Evolutionary conservation across 2,329 filamentous ascomycete species (phyloP).

Genomic region (Dactylonectria macrodidyma): DNA sequence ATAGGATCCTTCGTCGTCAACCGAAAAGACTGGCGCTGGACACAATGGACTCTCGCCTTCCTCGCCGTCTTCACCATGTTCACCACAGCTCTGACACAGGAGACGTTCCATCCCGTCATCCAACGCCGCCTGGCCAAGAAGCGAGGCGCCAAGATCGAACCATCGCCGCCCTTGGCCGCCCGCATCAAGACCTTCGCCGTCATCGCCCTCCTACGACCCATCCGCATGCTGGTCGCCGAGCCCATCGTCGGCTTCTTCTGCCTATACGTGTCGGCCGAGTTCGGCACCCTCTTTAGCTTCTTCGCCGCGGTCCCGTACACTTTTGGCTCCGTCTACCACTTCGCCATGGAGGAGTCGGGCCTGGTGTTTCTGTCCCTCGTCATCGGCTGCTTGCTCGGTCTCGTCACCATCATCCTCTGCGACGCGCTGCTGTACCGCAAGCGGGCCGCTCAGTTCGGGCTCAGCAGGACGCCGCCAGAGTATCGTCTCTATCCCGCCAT

Average conservation of each 20-base stretch:
- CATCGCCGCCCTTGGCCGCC: conserved; percentile 40
- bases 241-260: conserved; percentile 73
- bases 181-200: conserved; percentile 55
- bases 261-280: conserved; percentile 66
- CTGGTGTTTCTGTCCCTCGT: conserved; percentile 63
- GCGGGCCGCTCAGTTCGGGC: conserved; percentile 51
- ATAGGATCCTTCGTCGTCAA: conserved; percentile 64
- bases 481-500: conserved; percentile 72
- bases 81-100: conserved; percentile 60
- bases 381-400: conserved; percentile 61
- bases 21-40: conserved; percentile 68
- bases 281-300: conserved; percentile 68
- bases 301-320: conserved; percentile 67
- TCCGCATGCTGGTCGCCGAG: conserved; percentile 73
- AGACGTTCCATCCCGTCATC: conserved; percentile 71
- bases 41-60: conserved; percentile 65
- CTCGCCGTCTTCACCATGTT: conserved; percentile 57
- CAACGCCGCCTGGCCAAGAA: conserved; percentile 56
- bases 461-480: conserved; percentile 64
- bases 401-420: conserved; percentile 58
- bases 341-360: conserved; percentile 58
- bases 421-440: conserved; percentile 60
- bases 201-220: conserved; percentile 63
- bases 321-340: conserved; percentile 62
- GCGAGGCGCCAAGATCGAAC: conserved; percentile 49